These are phyloP conservation scores for Erythrophleum ivorense DNA, from an alignment of 331 rosid species.

Conservation along the genomic window DNA sequence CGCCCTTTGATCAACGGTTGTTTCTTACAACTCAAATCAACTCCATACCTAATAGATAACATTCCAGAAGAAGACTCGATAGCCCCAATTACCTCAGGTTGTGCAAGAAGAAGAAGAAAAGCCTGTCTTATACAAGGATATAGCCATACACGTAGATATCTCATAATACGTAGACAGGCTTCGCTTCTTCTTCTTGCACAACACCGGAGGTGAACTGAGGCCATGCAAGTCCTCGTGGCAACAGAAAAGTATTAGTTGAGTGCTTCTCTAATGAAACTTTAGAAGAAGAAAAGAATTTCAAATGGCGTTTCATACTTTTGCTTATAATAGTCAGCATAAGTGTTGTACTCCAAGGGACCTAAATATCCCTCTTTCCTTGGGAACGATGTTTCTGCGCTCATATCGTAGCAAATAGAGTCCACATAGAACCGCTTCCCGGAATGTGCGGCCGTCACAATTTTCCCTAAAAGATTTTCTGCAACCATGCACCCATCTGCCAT, in stretches of 20 bases:
- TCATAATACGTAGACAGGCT: slow-evolving; percentile 65
- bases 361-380: slow-evolving; percentile 97
- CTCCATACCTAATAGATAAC: slow-evolving; percentile 76
- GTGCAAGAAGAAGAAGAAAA: slow-evolving; percentile 73
- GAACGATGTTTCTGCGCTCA: slow-evolving; percentile 90
- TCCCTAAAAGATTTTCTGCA: slow-evolving; percentile 77
- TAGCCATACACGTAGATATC: slow-evolving; percentile 51
- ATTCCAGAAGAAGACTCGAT: slow-evolving; percentile 45
- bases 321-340: slow-evolving; percentile 95
- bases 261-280: slow-evolving; percentile 28
- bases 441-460: slow-evolving; percentile 92
- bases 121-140: slow-evolving; percentile 64
- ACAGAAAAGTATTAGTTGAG: slow-evolving; percentile 29
- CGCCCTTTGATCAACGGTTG: slow-evolving; percentile 93
- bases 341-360: slow-evolving; percentile 94
- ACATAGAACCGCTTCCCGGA: slow-evolving; percentile 96
- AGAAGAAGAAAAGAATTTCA: slow-evolving; percentile 14
- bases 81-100: slow-evolving; percentile 71
- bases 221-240: slow-evolving; percentile 42
- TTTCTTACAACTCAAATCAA: slow-evolving; percentile 78
- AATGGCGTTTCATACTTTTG: slow-evolving; percentile 70
- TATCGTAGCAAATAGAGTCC: slow-evolving; percentile 81
- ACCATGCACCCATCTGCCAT: slow-evolving; percentile 79
- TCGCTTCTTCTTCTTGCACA: slow-evolving; percentile 69
- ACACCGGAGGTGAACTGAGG: slow-evolving; percentile 58